Evolutionary conservation across 345 rosid species (phyloP), one percentile per base, ranked within the genome.

Genomic region (Kandelia obovata): DNA sequence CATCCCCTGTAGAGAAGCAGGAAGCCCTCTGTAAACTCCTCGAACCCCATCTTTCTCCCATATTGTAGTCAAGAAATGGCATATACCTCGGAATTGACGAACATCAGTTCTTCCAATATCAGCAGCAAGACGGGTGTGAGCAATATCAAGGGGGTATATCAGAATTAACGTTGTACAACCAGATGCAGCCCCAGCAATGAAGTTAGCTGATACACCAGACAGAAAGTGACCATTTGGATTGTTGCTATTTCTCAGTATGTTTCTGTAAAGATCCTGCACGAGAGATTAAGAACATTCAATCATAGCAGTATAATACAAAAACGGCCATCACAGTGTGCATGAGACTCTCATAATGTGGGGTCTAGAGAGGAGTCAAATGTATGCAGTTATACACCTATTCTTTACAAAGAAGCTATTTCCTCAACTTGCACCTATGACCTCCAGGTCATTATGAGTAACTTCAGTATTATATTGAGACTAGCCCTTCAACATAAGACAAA

Each of bases 121-220:
- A 26, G 98, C 96, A 32, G 98, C 96, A 57, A 92, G 88, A 46
- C 96, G 96, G 5, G 96, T 95, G 75, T 90, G 98, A 0, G 98
- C 92, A 1, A 92, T 92, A 66, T 92, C 99, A 19, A 92, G 96
- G 9, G 96, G 97, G 82, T 95, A 95, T 74, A 95, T 90, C 20
- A 93, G 69, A 58, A 89, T 75, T 73, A 88, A 72, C 31, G 97
- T 85, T 23, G 96, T 84, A 51, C 99, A 95, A 25, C 96, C 99
- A 60, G 97, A 96, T 0, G 91, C 94, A 72, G 97, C 86, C 21
- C 98, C 97, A 1, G 98, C 96, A 1, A 88, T 72, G 75, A 89
- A 94, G 80, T 95, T 95, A 73, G 97, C 96, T 8, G 90, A 77
- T 57, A 88, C 75, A 8, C 99, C 96, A 21, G 96, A 85, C 23